Percentiles rank a stretch among this genome's conserved stretches.
These are phyloP conservation scores for Penicillium manginii DNA, from an alignment of 495 filamentous ascomycete genomes.

Conservation along the genomic window DNA sequence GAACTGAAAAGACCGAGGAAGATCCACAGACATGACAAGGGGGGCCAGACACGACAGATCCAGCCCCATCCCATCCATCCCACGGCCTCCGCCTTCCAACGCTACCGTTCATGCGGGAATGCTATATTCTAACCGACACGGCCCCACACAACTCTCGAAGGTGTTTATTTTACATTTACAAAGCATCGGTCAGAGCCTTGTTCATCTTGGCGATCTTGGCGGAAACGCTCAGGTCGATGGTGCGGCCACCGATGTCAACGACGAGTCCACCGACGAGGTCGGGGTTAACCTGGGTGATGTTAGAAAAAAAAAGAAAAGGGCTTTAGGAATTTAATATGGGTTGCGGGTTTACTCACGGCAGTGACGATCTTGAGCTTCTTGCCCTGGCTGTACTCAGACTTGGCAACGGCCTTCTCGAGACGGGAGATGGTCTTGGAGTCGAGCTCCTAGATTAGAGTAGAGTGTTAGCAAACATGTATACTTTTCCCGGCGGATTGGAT, in stretches of 20 bases:
- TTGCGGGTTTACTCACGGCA: slow-evolving; percentile 66
- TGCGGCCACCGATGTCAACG: slow-evolving; percentile 96
- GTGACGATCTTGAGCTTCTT: slow-evolving; percentile 97
- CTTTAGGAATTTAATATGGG: no score
- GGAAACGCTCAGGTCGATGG: slow-evolving; percentile 95
- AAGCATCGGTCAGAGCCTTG: slow-evolving; percentile 93
- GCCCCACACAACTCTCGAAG: slow-evolving; percentile 24
- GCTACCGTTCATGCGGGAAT: slow-evolving; percentile 38
- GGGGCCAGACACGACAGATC: no score
- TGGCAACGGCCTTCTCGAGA: slow-evolving; percentile 84
- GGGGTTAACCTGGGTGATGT: slow-evolving; percentile 72
- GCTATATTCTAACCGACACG: slow-evolving; percentile 28
- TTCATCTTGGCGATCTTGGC: slow-evolving; percentile 96
- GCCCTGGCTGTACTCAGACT: slow-evolving; percentile 86
- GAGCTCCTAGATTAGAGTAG: slow-evolving; percentile 63
- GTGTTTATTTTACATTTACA: slow-evolving; percentile 69
- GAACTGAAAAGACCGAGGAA: slow-evolving; percentile 23
- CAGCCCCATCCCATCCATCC: not conserved
- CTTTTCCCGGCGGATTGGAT: no score
- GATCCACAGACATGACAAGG: not conserved
- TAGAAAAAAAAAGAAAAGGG: no score
- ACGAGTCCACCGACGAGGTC: slow-evolving; percentile 92
- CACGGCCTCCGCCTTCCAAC: slow-evolving; percentile 26
- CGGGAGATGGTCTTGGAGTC: slow-evolving; percentile 82
- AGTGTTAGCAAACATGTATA: not conserved